Evolutionary conservation across 352 stramenopile genomes (phyloP).

Genomic region (Globisporangium ultimum): DNA sequence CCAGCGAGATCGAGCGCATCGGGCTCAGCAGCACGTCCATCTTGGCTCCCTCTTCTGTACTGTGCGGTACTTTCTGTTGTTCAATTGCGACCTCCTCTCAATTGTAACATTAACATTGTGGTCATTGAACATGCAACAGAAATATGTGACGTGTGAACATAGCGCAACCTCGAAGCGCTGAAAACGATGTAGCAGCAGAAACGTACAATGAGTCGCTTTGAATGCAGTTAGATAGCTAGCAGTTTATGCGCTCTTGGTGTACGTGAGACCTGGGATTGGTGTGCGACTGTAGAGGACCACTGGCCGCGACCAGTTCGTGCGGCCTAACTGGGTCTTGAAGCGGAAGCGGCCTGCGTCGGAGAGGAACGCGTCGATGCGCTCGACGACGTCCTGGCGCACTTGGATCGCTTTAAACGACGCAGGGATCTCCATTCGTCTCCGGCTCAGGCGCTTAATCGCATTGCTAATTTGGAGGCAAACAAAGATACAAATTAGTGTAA

Average conservation of each 20-base stretch:
- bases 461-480: conserved; percentile 31
- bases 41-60: neutral
- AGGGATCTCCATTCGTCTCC: conserved; percentile 46
- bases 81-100: neutral
- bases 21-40: conserved; percentile 30
- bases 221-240: neutral
- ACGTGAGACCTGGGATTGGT: conserved; percentile 41
- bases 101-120: neutral
- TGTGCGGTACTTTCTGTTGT: conserved; percentile 1
- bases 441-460: conserved; percentile 59
- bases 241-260: conserved; percentile 16
- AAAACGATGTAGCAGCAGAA: no score
- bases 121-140: neutral
- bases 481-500: neutral
- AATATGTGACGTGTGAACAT: conserved; percentile 7
- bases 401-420: conserved; percentile 59
- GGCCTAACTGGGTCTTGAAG: conserved; percentile 58
- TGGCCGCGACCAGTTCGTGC: conserved; percentile 79
- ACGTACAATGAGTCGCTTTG: no score
- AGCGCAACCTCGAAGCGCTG: no score
- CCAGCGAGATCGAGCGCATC: conserved; percentile 12
- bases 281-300: conserved; percentile 70
- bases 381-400: conserved; percentile 54
- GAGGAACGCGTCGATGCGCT: conserved; percentile 66
- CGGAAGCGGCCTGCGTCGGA: conserved; percentile 54